Base-by-base conservation (phyloP, 2,329 filamentous ascomycete species). In the Paraconiothyrium sp. region DNA sequence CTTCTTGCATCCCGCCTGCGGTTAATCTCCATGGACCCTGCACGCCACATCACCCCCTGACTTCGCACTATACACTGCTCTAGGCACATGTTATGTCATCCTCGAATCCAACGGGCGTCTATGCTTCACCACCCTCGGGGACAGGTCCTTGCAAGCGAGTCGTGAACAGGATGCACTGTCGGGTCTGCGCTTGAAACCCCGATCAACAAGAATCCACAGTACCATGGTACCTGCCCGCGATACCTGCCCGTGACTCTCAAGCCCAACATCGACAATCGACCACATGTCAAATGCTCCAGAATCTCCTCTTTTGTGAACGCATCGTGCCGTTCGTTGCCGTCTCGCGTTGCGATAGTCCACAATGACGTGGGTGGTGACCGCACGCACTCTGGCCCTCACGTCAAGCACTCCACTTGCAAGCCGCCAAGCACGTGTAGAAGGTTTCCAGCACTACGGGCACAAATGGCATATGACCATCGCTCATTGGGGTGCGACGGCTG, bases 401-500 rank as follows among this genome's bases (percentile, higher is more conserved):
- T 51, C 56, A 58, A 51, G 22, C 56, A 14, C 56, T 58, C 56
- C 56, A 44, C 56, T 58, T 58, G 27, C n/a, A 22, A 49, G 10
- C 32, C 44, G 44, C 54, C 54, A 30, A 57, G 43, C 46, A 39
- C 32, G 32, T 41, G 44, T 20, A 9, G 20, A 20, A 24, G 34
- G 41, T 39, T 20, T 34, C 37, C 50, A 27, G 48, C 24, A 8
- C 10, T 35, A 6, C n/a, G 10, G 10, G 22, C 8, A 20, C 46
- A 16, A 13, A 32, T 24, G 14, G 32, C 11, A 27, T 27, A 32
- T 20, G 52, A 34, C 16, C 5, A 27, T 35, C 24, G 14, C 22
- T 41, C 22, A 34, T 46, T 35, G 16, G 14, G 7, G 35, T 44
- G 27, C 41, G 16, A 14, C 22, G 16, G 39, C 35, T 35, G 48